Base-by-base conservation (phyloP, 768 basidiomycete genomes). In the Multifurca ochricompacta region DNA sequence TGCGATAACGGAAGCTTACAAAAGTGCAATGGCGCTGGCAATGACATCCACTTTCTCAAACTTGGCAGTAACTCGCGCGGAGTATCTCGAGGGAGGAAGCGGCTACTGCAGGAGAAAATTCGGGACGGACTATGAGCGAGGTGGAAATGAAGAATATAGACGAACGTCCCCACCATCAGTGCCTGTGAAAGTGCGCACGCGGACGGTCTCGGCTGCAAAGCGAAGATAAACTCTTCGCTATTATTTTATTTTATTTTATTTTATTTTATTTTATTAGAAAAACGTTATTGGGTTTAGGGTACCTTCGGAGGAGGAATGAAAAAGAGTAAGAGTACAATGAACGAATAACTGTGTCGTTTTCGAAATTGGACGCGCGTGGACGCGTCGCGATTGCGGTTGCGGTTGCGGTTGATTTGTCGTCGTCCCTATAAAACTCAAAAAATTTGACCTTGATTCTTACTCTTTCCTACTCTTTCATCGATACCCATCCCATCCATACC, bases 21-120 rank as follows among this genome's bases (percentile, higher is more conserved):
- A 71, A 48, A 75, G 81, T 51, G 84, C 84, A 0, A 65, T 78
- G 49, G 70, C 75, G 14, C 82, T 89, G 60, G 78, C 81, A 23
- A 73, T 68, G 48, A 71, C 72, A 18, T 70, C 80, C 23, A 72
- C 73, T 36, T 84, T 86, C 60, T 48, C 71, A 0, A 68, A 73
- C 30, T 70, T 72, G 18, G 75, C 80, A 28, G 80, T 91, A 58
- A 90, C 90, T 4, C 74, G 86, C 40, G 80, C 79, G 44, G 92
- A 97, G 66, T 97, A 95, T 69, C 72, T 80, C 45, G 93, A 97
- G 70, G 77, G 77, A 56, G 93, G 93, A 32, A 85, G 81, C 60
- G 78, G 73, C 55, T 85, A 85, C 53, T 81, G 81, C 54, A 78
- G 89, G 59, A 75, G 83, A 54, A 90, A 87, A 65, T 90, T 93